phyloP scores from a whole-genome alignment of 768 basidiomycete species.

The Lentinus brumalis region DNA sequence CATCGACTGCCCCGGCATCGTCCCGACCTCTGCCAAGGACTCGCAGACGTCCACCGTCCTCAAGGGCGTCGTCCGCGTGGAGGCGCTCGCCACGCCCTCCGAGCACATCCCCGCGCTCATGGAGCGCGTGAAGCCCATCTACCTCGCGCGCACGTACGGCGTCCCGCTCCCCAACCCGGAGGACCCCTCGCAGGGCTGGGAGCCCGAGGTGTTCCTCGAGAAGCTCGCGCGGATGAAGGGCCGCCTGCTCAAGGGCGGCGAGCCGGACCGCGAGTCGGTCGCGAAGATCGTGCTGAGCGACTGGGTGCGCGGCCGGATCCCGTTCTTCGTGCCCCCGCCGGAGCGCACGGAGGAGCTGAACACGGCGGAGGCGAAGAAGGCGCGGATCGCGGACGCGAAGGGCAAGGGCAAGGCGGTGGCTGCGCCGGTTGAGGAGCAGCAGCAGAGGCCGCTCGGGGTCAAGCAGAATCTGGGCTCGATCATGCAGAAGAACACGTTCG shows the following conservation, averaged over 20 bases:
- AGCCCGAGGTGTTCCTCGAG: constrained; percentile 79
- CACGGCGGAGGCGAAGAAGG: constrained; percentile 52
- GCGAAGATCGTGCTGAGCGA: constrained; percentile 95
- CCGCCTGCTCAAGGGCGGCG: constrained; percentile 89
- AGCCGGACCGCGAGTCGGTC: constrained; percentile 89
- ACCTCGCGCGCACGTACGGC: constrained; percentile 84
- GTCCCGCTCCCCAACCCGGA: constrained; percentile 63
- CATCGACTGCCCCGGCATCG: constrained; percentile 98
- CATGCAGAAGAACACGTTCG: constrained; percentile 85
- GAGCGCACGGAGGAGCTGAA: constrained; percentile 76
- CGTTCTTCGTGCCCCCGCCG: constrained; percentile 93
- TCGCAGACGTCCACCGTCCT: constrained; percentile 89
- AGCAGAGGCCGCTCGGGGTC: constrained; percentile 57
- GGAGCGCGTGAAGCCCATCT: constrained; percentile 88
- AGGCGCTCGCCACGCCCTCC: constrained; percentile 89
- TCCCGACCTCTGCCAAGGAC: constrained; percentile 91
- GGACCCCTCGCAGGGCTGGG: constrained; percentile 57
- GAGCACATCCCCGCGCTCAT: constrained; percentile 91
- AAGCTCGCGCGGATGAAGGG: constrained; percentile 89
- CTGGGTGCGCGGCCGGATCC: constrained; percentile 97
- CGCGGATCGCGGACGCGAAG: constrained; percentile 41
- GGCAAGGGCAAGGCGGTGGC: constrained; percentile 51
- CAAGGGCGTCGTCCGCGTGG: constrained; percentile 96
- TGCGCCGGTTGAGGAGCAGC: constrained; percentile 32
- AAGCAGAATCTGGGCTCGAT: constrained; percentile 87